These are phyloP conservation scores for Corylus avellana DNA, from an alignment of 306 rosid genomes.

Conservation along the genomic window DNA sequence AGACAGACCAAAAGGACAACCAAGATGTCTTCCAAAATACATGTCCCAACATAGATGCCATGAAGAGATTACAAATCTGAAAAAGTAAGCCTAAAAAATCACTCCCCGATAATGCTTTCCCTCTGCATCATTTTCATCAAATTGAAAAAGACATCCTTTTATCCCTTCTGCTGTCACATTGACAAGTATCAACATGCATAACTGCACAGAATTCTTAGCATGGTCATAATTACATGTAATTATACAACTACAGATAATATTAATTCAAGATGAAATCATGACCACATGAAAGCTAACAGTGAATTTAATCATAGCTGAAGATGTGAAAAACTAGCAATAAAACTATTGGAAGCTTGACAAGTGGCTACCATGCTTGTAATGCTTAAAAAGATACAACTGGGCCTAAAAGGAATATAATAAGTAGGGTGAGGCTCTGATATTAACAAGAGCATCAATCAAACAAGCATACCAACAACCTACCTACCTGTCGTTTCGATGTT, in stretches of 20 bases:
- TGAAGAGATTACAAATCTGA: background rate
- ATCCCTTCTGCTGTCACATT: background rate
- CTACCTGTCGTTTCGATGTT: constrained; percentile 76
- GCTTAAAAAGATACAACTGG: background rate
- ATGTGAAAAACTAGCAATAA: background rate
- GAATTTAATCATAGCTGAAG: background rate
- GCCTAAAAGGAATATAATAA: background rate
- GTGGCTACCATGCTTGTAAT: constrained; percentile 53
- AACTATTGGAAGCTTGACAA: background rate
- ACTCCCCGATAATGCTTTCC: background rate
- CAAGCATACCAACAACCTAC: constrained; percentile 21
- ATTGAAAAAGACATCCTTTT: background rate
- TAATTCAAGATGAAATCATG: background rate
- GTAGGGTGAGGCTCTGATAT: constrained; percentile 2
- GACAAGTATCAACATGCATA: background rate
- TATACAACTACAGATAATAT: background rate
- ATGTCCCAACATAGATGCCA: background rate
- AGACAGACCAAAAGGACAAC: constrained; percentile 5
- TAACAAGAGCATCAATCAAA: background rate
- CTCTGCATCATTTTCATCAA: background rate
- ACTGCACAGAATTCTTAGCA: background rate
- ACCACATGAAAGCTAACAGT: background rate
- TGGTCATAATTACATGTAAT: background rate
- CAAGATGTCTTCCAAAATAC: background rate
- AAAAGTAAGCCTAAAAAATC: background rate